These are phyloP conservation scores for Suillus americanus DNA, from an alignment of 768 basidiomycete genomes.

Conservation along the genomic window DNA sequence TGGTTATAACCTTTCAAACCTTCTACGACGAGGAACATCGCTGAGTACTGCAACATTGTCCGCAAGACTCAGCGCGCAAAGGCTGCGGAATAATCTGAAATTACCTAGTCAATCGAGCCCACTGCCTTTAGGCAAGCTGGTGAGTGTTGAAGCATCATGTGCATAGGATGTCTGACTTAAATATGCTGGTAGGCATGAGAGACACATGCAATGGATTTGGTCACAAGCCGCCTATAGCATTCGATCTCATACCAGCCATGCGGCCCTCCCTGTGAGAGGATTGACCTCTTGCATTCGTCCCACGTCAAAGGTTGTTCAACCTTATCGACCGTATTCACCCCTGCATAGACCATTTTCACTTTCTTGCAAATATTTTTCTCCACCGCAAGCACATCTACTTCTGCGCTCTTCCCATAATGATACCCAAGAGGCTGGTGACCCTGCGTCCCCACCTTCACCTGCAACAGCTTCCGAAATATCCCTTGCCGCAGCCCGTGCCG, in stretches of 20 bases:
- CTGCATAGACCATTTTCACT: constrained; percentile 11
- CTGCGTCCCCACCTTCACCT: not conserved
- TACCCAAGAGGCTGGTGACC: not conserved
- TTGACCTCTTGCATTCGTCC: not conserved
- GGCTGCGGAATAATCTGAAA: not conserved
- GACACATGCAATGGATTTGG: constrained; percentile 73
- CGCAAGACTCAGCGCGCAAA: not conserved
- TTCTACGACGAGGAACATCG: not conserved
- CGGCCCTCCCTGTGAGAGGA: not conserved
- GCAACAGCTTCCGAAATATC: constrained; percentile 10
- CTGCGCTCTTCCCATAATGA: not conserved
- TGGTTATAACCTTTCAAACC: not conserved
- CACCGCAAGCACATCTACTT: constrained; percentile 10
- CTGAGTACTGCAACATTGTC: not conserved
- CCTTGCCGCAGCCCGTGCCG: constrained; percentile 47
- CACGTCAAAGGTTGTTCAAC: not conserved
- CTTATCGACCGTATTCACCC: constrained; percentile 2
- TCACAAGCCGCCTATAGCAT: constrained; percentile 49
- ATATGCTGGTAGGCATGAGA: constrained; percentile 48
- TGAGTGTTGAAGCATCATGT: constrained; percentile 12
- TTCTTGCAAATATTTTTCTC: constrained; percentile 3
- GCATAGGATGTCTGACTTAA: constrained; percentile 3
- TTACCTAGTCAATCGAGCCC: not conserved
- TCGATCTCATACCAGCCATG: constrained; percentile 17
- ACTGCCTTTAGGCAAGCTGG: constrained; percentile 19